Evolutionary conservation across 139 green algal species (phyloP).

Genomic region (Trebouxia sp.): DNA sequence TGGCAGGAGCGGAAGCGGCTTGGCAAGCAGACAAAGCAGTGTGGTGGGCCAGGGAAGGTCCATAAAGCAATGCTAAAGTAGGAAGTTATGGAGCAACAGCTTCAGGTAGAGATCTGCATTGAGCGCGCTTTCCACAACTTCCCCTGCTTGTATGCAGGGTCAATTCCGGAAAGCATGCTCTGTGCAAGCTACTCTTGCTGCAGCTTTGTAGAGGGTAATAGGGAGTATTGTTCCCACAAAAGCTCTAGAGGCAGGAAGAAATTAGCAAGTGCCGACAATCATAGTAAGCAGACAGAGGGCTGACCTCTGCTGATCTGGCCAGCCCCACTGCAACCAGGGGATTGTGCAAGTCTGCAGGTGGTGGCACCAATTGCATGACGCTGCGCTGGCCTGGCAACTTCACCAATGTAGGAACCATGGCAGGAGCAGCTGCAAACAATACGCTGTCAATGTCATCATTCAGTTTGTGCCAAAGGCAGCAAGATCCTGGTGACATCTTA

Average conservation of each 20-base stretch:
- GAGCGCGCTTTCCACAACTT: too few species aligned
- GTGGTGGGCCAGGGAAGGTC: too few species aligned
- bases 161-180: neutral
- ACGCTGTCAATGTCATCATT: conserved; percentile 37
- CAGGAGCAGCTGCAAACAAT: neutral
- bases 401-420: conserved; percentile 1
- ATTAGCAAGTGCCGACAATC: neutral
- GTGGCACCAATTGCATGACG: conserved; percentile 72
- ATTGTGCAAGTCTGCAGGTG: conserved; percentile 54
- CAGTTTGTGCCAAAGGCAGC: conserved; percentile 46
- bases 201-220: neutral
- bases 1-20: too few species aligned
- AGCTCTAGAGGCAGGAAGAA: neutral
- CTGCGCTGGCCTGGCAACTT: conserved; percentile 41
- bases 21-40: too few species aligned
- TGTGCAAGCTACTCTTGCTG: neutral
- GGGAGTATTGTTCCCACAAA: neutral
- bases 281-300: neutral
- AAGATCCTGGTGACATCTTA: neutral
- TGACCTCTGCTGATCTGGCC: conserved; percentile 47
- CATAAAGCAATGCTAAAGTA: too few species aligned
- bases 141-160: too few species aligned
- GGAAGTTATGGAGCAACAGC: too few species aligned
- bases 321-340: conserved; percentile 70
- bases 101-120: too few species aligned